Conservation (phyloP, 176 grass and related monocot species). For the Bromus sterilis region DNA sequence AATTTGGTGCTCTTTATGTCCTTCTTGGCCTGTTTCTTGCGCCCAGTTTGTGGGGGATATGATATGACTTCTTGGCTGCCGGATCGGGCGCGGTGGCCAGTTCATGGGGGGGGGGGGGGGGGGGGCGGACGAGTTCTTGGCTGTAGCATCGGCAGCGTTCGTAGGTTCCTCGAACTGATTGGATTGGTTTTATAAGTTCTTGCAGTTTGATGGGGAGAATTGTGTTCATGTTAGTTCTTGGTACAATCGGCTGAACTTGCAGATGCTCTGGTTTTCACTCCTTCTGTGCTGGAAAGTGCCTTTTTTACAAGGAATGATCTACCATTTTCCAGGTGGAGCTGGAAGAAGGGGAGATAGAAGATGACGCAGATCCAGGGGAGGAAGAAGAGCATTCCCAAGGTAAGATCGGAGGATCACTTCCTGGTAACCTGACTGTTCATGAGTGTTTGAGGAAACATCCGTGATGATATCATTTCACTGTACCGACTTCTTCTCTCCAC, state of each 20-base stretch:
- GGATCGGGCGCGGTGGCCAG: neutral
- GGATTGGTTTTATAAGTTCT: neutral
- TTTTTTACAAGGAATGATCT: neutral
- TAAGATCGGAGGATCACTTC: neutral
- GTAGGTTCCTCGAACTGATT: neutral
- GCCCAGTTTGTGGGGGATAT: neutral
- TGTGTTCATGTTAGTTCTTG: neutral
- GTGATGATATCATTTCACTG: neutral
- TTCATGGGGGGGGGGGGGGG: neutral
- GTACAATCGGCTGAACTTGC: neutral
- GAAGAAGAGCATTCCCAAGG: neutral
- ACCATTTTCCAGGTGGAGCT: neutral
- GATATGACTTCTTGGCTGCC: neutral
- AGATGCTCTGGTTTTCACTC: neutral
- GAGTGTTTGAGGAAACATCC: neutral
- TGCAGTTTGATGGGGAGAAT: neutral
- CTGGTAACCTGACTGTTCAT: neutral
- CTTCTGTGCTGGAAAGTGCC: neutral
- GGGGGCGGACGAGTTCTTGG: neutral
- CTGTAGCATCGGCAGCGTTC: neutral
- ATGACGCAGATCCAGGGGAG: neutral
- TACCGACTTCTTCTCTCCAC: too few species aligned
- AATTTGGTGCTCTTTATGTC: neutral
- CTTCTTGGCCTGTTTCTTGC: neutral
- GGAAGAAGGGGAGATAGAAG: neutral